phyloP scores from a whole-genome alignment of 129 eudicot genomes.

The Ambrosia artemisiifolia region DNA sequence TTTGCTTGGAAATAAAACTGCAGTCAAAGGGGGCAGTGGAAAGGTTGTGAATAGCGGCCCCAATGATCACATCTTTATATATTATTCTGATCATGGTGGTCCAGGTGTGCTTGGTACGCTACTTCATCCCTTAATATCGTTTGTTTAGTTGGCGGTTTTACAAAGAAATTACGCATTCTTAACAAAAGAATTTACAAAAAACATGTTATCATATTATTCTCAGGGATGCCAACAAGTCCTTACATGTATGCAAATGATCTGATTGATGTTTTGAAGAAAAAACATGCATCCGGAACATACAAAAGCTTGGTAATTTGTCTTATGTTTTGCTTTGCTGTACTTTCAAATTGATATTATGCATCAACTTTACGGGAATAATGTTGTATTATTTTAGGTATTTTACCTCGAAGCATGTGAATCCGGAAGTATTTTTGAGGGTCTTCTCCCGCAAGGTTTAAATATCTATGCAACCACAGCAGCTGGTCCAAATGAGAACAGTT shows the following conservation, averaged over 20 bases:
- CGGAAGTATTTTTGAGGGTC: slow-evolving; percentile 94
- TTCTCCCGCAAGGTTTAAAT: slow-evolving; percentile 78
- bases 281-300: slow-evolving; percentile 83
- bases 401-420: slow-evolving; percentile 98
- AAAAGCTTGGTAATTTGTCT: slow-evolving; percentile 77
- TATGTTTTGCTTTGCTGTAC: background rate
- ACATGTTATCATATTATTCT: background rate
- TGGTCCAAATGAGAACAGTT: slow-evolving; percentile 82
- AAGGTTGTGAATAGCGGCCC: slow-evolving; percentile 92
- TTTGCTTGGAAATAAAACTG: slow-evolving; percentile 79
- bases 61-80: slow-evolving; percentile 82
- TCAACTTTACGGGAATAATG: slow-evolving; percentile 1
- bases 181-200: background rate
- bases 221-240: slow-evolving; percentile 86
- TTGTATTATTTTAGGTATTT: slow-evolving; percentile 52
- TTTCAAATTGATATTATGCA: background rate
- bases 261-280: slow-evolving; percentile 61
- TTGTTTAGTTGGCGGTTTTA: background rate
- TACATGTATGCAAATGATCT: slow-evolving; percentile 75
- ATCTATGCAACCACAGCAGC: slow-evolving; percentile 97
- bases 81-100: slow-evolving; percentile 89
- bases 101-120: slow-evolving; percentile 92
- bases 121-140: background rate
- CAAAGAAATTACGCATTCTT: background rate
- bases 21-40: slow-evolving; percentile 83